phyloP scores from a whole-genome alignment of 805 yeast genomes.

The Candida tibetensis region DNA sequence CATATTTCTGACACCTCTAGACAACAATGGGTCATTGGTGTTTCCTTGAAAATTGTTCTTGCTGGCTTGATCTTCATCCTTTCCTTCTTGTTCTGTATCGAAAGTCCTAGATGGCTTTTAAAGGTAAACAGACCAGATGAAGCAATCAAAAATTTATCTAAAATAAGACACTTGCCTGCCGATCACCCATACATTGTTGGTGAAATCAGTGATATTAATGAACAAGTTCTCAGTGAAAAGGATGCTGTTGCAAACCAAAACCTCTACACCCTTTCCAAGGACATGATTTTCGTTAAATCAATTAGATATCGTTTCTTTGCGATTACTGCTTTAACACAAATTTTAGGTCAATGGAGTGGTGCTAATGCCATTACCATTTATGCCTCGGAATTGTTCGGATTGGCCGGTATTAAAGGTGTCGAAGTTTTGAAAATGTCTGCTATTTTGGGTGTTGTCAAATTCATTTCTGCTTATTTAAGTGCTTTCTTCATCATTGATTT shows the following conservation, averaged over 20 bases:
- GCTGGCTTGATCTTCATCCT: conserved; percentile 20
- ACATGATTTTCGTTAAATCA: conserved; percentile 16
- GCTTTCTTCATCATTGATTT: conserved; percentile 25
- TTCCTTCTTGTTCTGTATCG: conserved; percentile 18
- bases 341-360: conserved; percentile 27
- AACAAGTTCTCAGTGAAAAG: conserved; percentile 18
- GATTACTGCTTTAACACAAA: conserved; percentile 16
- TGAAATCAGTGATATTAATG: conserved; percentile 23
- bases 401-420: conserved; percentile 19
- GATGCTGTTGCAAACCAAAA: conserved; percentile 16
- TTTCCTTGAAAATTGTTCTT: conserved; percentile 19
- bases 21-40: conserved; percentile 21
- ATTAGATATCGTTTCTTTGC: conserved; percentile 21
- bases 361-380: conserved; percentile 26
- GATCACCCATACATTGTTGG: conserved; percentile 25
- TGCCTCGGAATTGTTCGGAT: conserved; percentile 21
- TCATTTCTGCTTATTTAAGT: conserved; percentile 19
- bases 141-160: conserved; percentile 18
- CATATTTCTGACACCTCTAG: conserved; percentile 14
- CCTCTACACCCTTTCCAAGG: conserved; percentile 12
- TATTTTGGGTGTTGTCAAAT: conserved; percentile 23
- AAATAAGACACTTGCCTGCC: conserved; percentile 17
- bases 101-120: conserved; percentile 25
- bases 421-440: conserved; percentile 24
- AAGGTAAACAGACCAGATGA: conserved; percentile 17